These are phyloP conservation scores for Schizosaccharomyces octosporus DNA, from an alignment of 805 yeast species.

Conservation along the genomic window DNA sequence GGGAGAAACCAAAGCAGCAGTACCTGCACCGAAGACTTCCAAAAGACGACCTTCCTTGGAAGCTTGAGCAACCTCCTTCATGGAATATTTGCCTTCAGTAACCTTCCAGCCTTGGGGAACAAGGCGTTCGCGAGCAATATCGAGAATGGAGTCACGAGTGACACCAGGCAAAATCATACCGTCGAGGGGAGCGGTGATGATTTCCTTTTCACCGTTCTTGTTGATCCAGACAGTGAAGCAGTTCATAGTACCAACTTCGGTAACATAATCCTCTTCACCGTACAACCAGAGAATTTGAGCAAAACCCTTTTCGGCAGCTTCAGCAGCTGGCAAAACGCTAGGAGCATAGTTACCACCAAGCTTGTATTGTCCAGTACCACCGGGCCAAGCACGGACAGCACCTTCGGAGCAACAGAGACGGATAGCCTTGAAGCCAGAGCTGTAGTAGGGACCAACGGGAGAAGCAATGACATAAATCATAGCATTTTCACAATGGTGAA, in stretches of 20 bases:
- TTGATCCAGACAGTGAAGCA: constrained; percentile 58
- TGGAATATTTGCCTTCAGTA: constrained; percentile 62
- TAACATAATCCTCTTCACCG: constrained; percentile 64
- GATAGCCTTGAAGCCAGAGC: constrained; percentile 90
- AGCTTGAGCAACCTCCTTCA: constrained; percentile 53
- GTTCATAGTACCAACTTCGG: constrained; percentile 97
- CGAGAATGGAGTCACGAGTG: constrained; percentile 70
- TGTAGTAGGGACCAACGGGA: constrained; percentile 91
- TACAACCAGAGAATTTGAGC: constrained; percentile 93
- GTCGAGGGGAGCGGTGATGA: constrained; percentile 87
- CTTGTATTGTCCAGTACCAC: constrained; percentile 89
- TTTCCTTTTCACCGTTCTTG: constrained; percentile 59
- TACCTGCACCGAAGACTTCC: constrained; percentile 92
- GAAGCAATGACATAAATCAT: constrained; percentile 68
- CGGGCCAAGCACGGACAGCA: constrained; percentile 98
- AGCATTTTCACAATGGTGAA: constrained; percentile 58
- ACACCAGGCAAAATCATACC: constrained; percentile 95
- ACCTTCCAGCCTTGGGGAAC: constrained; percentile 57
- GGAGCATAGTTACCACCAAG: constrained; percentile 97
- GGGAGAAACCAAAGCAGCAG: constrained; percentile 93
- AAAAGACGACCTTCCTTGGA: constrained; percentile 61
- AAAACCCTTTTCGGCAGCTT: constrained; percentile 77
- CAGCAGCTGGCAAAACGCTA: constrained; percentile 67
- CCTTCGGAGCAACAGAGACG: constrained; percentile 81
- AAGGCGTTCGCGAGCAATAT: constrained; percentile 52